A percentile compares a stretch with the other conserved stretches of the same genome.
phyloP scores from a whole-genome alignment of 768 basidiomycete genomes.

The Psilocybe sp. region DNA sequence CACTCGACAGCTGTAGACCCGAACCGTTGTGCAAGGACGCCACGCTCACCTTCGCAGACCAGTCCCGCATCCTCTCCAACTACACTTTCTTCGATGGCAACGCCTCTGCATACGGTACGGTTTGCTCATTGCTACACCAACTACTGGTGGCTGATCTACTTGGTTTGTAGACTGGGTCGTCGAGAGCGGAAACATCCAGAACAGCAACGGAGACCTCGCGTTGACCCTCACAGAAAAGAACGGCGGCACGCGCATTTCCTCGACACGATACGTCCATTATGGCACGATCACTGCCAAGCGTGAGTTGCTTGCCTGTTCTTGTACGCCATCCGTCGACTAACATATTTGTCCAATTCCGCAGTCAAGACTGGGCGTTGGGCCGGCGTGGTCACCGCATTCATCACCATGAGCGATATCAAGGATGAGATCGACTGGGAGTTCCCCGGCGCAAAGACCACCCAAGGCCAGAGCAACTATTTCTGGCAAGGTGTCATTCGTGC shows the following conservation, averaged over 20 bases:
- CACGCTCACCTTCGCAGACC: conserved; percentile 62
- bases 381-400: conserved; percentile 83
- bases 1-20: conserved; percentile 64
- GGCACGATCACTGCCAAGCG: conserved; percentile 67
- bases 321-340: not conserved
- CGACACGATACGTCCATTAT: conserved; percentile 81
- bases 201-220: conserved; percentile 67
- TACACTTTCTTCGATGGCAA: conserved; percentile 72
- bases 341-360: conserved; percentile 19
- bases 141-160: too few relatives aligned
- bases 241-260: conserved; percentile 76
- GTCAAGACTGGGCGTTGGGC: conserved; percentile 80
- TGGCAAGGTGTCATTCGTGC: conserved; percentile 71
- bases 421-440: conserved; percentile 91
- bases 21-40: conserved; percentile 68
- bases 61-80: conserved; percentile 66
- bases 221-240: conserved; percentile 66
- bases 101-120: conserved; percentile 59
- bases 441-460: conserved; percentile 56
- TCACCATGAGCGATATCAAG: conserved; percentile 81
- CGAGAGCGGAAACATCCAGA: conserved; percentile 63
- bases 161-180: conserved; percentile 76
- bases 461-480: conserved; percentile 79
- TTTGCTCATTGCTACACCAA: too few relatives aligned
- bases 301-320: conserved; percentile 23